phyloP scores from a whole-genome alignment of 495 filamentous ascomycete species.

The Trichocladium uniseriatum region DNA sequence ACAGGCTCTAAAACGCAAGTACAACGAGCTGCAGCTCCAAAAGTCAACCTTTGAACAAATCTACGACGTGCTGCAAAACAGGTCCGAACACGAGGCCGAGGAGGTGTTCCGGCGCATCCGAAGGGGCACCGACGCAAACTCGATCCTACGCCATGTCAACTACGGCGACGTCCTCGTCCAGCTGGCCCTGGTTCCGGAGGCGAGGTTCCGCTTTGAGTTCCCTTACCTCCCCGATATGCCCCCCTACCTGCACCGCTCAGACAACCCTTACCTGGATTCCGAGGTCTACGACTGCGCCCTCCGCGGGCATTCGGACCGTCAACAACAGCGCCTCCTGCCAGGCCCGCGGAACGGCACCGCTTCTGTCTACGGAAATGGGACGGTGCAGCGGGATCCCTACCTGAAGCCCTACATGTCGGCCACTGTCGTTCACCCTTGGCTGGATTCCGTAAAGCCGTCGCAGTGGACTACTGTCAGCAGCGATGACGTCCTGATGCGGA shows the following conservation, averaged over 20 bases:
- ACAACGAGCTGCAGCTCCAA: conserved; percentile 26
- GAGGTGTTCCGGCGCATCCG: conserved; percentile 33
- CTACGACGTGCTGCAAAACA: conserved; percentile 25
- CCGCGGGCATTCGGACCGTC: neutral
- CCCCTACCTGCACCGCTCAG: conserved; percentile 16
- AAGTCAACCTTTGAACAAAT: conserved; percentile 29
- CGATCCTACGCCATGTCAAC: conserved; percentile 30
- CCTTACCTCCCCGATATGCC: conserved; percentile 34
- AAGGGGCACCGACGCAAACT: conserved; percentile 24
- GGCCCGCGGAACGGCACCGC: conserved; percentile 7
- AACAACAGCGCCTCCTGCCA: neutral
- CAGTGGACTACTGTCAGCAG: conserved; percentile 30
- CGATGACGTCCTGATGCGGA: conserved; percentile 27
- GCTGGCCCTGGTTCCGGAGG: conserved; percentile 29
- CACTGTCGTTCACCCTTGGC: conserved; percentile 22
- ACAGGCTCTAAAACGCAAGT: conserved; percentile 35
- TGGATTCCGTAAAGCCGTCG: conserved; percentile 25
- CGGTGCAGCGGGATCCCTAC: conserved; percentile 23
- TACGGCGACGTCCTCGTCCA: conserved; percentile 34
- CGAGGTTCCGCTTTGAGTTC: conserved; percentile 33
- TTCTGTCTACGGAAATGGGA: conserved; percentile 6
- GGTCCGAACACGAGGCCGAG: conserved; percentile 25
- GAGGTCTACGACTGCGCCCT: conserved; percentile 25
- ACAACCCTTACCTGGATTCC: conserved; percentile 33
- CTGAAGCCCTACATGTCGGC: conserved; percentile 29